Evolutionary conservation across 129 eudicot species (phyloP).

Genomic region (Lactuca sativa): DNA sequence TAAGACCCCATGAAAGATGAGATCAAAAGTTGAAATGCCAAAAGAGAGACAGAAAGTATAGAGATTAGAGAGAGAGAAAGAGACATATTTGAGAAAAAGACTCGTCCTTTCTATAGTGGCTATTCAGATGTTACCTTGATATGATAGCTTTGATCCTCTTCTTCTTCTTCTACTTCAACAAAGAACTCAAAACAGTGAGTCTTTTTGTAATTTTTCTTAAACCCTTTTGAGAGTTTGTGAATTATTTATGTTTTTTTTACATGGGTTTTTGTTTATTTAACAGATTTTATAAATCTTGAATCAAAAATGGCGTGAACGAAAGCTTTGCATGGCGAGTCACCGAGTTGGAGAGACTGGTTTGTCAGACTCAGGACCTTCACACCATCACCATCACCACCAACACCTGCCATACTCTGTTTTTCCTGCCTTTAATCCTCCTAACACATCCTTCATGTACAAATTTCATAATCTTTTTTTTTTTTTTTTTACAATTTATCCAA

Average conservation of each 20-base stretch:
- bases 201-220: background rate
- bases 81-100: conserved; percentile 45
- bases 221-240: conserved; percentile 1
- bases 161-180: conserved; percentile 22
- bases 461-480: background rate
- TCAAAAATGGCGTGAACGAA: conserved; percentile 45
- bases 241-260: background rate
- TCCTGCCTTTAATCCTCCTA: conserved; percentile 55
- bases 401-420: conserved; percentile 67
- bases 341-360: conserved; percentile 73
- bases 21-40: conserved; percentile 45
- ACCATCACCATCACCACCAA: conserved; percentile 51
- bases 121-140: conserved; percentile 48
- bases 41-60: conserved; percentile 39
- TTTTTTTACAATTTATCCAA: background rate
- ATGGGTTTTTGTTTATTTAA: conserved; percentile 22
- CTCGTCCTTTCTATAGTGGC: conserved; percentile 47
- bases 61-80: conserved; percentile 27
- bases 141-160: conserved; percentile 65
- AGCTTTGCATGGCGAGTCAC: conserved; percentile 83
- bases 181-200: conserved; percentile 17
- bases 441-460: conserved; percentile 66
- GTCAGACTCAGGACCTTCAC: conserved; percentile 64
- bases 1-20: conserved; percentile 50
- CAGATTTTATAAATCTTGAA: conserved; percentile 29